phyloP scores from a whole-genome alignment of 495 filamentous ascomycete species.

The Penicillium samsonianum region DNA sequence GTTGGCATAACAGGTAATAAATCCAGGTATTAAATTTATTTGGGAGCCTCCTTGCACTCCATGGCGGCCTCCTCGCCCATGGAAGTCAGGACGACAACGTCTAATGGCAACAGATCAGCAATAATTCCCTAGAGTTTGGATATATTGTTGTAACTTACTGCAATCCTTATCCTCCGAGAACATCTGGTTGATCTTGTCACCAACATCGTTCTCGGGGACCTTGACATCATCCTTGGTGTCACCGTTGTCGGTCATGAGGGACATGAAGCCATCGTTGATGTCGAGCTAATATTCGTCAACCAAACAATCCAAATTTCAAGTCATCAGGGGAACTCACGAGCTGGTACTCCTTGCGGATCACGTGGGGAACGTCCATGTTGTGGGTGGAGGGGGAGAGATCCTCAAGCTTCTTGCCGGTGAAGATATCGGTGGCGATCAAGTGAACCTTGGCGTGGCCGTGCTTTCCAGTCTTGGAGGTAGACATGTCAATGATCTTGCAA shows the following conservation, averaged over 20 bases:
- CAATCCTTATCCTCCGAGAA: constrained; percentile 78
- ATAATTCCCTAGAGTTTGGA: not conserved
- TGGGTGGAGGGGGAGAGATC: constrained; percentile 99
- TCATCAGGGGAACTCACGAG: constrained; percentile 63
- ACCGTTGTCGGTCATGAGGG: constrained; percentile 80
- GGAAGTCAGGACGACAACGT: constrained; percentile 85
- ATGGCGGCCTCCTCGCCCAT: constrained; percentile 95
- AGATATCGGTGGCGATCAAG: constrained; percentile 95
- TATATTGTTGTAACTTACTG: constrained; percentile 60
- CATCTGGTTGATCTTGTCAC: constrained; percentile 75
- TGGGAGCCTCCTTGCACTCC: constrained; percentile 87
- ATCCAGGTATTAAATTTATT: constrained; percentile 35
- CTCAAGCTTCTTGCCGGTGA: constrained; percentile 99
- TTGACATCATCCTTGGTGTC: constrained; percentile 92
- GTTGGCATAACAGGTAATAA: constrained; percentile 37
- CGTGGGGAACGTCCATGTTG: constrained; percentile 99
- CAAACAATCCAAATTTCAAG: not conserved
- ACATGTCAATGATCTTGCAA: constrained; percentile 99
- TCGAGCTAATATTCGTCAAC: constrained; percentile 60
- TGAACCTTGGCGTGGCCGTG: constrained; percentile 99
- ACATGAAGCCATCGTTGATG: constrained; percentile 84
- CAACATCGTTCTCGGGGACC: constrained; percentile 84
- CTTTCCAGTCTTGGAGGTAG: constrained; percentile 99
- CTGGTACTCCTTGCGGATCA: constrained; percentile 85
- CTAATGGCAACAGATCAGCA: constrained; percentile 45